phyloP scores from a whole-genome alignment of 169 alveolate species.

The Babesia caballi region DNA sequence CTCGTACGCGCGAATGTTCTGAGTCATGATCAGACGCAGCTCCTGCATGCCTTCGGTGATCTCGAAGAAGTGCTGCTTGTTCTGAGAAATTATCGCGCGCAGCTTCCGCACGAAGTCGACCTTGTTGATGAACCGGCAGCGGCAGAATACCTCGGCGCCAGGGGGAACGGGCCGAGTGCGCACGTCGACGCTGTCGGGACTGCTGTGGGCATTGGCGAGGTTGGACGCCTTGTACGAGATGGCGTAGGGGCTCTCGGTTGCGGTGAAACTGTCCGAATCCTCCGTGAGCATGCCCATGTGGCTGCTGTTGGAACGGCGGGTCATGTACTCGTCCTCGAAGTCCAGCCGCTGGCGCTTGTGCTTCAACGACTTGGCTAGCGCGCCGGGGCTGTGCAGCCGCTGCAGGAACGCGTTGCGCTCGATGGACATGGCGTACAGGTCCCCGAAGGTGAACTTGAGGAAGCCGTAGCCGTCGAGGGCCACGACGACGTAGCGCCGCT shows the following conservation, averaged over 20 bases:
- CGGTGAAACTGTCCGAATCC: neutral
- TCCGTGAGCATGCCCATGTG: neutral
- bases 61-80: constrained; percentile 33
- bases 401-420: constrained; percentile 41
- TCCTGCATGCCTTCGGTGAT: constrained; percentile 39
- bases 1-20: constrained; percentile 61
- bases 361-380: neutral
- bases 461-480: constrained; percentile 40
- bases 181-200: neutral
- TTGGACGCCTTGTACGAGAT: neutral
- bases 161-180: constrained; percentile 56
- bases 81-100: constrained; percentile 8
- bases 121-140: constrained; percentile 51
- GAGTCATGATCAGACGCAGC: constrained; percentile 44
- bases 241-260: neutral
- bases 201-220: neutral
- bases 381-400: constrained; percentile 13
- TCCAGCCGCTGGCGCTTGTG: constrained; percentile 26
- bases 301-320: constrained; percentile 11
- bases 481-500: constrained; percentile 33
- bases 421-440: constrained; percentile 50
- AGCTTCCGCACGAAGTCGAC: constrained; percentile 46
- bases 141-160: constrained; percentile 53
- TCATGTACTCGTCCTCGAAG: constrained; percentile 9
- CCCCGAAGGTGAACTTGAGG: constrained; percentile 48